phyloP scores from a whole-genome alignment of 108 stramenopile species.

The Skeletonema potamos region DNA sequence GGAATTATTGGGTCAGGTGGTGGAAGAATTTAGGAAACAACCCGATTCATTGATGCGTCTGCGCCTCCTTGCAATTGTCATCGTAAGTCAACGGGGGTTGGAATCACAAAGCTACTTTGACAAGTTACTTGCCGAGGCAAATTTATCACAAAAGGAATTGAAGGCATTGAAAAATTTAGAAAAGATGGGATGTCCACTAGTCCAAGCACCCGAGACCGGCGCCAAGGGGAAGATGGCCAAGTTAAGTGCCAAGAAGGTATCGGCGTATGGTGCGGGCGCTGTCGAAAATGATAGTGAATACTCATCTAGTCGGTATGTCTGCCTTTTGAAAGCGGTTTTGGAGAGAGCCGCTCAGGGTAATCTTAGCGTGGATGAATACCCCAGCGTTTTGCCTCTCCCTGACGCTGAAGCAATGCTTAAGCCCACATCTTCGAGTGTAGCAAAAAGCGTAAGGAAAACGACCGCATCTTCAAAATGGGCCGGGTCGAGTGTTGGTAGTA shows the following conservation, averaged over 20 bases:
- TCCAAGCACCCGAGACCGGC: not conserved
- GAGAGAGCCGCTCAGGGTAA: slow-evolving; percentile 58
- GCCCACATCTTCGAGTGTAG: slow-evolving; percentile 10
- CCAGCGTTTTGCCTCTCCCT: slow-evolving; percentile 88
- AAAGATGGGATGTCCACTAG: slow-evolving; percentile 71
- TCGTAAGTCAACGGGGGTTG: slow-evolving; percentile 81
- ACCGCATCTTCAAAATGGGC: slow-evolving; percentile 51
- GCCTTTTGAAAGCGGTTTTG: slow-evolving; percentile 70
- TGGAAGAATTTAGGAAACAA: slow-evolving; percentile 53
- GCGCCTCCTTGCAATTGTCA: slow-evolving; percentile 85
- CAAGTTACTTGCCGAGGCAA: slow-evolving; percentile 70
- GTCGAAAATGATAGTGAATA: slow-evolving; percentile 76
- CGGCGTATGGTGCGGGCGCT: slow-evolving; percentile 4
- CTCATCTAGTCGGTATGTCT: slow-evolving; percentile 79
- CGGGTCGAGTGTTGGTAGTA: slow-evolving; percentile 18
- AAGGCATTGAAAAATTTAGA: slow-evolving; percentile 64
- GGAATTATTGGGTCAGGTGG: slow-evolving; percentile 67
- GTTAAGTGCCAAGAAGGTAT: slow-evolving; percentile 22
- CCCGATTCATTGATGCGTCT: slow-evolving; percentile 58
- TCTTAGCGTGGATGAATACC: slow-evolving; percentile 85
- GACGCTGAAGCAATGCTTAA: slow-evolving; percentile 41
- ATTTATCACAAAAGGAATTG: slow-evolving; percentile 52
- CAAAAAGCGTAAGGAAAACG: slow-evolving; percentile 52
- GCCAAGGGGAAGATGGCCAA: slow-evolving; percentile 6
- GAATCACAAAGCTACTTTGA: slow-evolving; percentile 52